Base-by-base conservation (phyloP, 2,329 filamentous ascomycete genomes). In the Xylaria multiplex region DNA sequence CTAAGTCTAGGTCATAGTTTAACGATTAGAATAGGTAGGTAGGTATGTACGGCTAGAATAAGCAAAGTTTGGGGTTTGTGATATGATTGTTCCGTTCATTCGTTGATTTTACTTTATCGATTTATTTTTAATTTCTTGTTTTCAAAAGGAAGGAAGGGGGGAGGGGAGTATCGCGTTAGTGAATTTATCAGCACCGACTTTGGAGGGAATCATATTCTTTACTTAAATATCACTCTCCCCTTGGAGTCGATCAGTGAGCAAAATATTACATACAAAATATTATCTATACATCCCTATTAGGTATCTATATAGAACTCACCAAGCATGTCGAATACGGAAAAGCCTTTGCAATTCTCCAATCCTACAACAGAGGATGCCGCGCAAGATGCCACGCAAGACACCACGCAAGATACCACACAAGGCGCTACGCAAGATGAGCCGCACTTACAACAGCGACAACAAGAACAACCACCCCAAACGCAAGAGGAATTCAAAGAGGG, bases 401-500 rank as follows among this genome's bases (percentile, higher is more conserved):
- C 27, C 27, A 27, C 5, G 27, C 27, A 27, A 27, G 27, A 27
- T 2, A 5, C 27, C 27, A 27, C 5, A 5, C 27, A 27, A 13
- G 24, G 32, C 16, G 30, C 59, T 24, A 35, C 19, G n/a, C 50
- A 50, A 52, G 49, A 46, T n/a, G 54, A 62, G n/a, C 22, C 24
- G 24, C 59, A 27, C 46, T n/a, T 46, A 13, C 50, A 22, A 24
- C 40, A 42, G 32, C 32, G 50, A 16, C 63, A 52, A 22, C 37
- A 56, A 22, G 27, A 59, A 6, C 52, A 43, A 27, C 53, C 24
- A n/a, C 24, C 43, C n/a, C 89, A 88, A 8, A 88, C 89, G 70
- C 91, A 75, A 64, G 64, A 69, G 9, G 80, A 80, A 45, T 81
- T 83, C 68, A 77, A 78, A 45, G 85, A 89, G 71, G 86, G 86